phyloP scores from a whole-genome alignment of 176 grass and related monocot genomes.

The Carex myosuroides region DNA sequence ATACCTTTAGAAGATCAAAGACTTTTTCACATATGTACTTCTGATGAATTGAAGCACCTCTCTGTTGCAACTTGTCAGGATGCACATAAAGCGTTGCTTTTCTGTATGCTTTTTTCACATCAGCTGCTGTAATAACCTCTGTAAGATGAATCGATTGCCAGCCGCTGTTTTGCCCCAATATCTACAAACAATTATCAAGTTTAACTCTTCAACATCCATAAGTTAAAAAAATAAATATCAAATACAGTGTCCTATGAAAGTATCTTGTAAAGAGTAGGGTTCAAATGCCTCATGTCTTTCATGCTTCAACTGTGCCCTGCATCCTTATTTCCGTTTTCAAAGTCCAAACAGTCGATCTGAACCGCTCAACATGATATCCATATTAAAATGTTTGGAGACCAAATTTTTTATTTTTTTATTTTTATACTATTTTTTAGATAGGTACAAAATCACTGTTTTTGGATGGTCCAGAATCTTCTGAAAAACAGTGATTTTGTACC shows the following conservation, averaged over 20 bases:
- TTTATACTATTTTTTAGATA: no score
- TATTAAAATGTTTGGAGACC: no score
- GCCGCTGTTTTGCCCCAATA: conserved; percentile 76
- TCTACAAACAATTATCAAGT: conserved; percentile 30
- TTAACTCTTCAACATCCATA: background rate
- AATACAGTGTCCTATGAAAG: background rate
- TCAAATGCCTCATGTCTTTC: no score
- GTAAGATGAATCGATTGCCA: conserved; percentile 92
- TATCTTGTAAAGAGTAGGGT: background rate
- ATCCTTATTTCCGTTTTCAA: no score
- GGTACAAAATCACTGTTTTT: no score
- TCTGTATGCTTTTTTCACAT: conserved; percentile 89
- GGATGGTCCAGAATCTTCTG: no score
- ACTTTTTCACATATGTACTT: conserved; percentile 99
- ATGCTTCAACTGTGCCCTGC: no score
- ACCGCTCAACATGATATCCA: no score
- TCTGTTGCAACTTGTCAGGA: conserved; percentile 96
- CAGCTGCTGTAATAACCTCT: conserved; percentile 79
- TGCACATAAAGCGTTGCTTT: conserved; percentile 96
- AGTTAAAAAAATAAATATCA: background rate
- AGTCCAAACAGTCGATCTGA: no score
- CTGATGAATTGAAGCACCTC: conserved; percentile 81
- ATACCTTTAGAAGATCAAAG: conserved; percentile 98
- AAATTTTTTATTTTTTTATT: no score
- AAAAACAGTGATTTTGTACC: no score